A percentile compares a stretch with the other conserved stretches of the same genome.
Evolutionary conservation across 1,284 basidiomycete species (phyloP).

Genomic region (Neolentinus lepideus): DNA sequence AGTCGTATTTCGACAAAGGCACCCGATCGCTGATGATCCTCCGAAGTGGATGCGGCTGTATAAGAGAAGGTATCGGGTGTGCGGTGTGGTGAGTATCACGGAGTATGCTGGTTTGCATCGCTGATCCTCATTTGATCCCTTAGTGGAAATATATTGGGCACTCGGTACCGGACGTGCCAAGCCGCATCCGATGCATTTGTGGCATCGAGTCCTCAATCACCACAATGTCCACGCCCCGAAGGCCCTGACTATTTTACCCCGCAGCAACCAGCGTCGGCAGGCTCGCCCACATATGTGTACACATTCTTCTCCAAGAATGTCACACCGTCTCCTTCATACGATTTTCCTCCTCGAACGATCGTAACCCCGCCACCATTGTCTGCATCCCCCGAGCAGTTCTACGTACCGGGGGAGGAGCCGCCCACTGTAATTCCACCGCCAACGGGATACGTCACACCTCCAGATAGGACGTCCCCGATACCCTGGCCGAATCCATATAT

Average conservation of each 20-base stretch:
- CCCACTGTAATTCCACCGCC: neutral
- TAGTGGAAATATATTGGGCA: conserved; percentile 59
- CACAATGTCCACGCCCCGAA: conserved; percentile 27
- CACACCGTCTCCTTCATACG: conserved; percentile 24
- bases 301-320: conserved; percentile 41
- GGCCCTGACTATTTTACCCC: conserved; percentile 39
- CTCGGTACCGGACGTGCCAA: conserved; percentile 51
- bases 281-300: conserved; percentile 29
- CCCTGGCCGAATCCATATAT: neutral
- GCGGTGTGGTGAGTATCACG: conserved; percentile 42
- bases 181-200: conserved; percentile 45
- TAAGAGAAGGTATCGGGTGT: conserved; percentile 59
- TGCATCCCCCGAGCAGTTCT: neutral
- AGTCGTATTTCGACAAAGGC: conserved; percentile 44
- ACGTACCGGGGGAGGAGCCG: neutral
- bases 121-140: conserved; percentile 4
- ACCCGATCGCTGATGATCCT: conserved; percentile 40
- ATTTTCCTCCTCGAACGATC: conserved; percentile 12
- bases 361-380: neutral
- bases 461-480: neutral
- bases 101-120: conserved; percentile 4
- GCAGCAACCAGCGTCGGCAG: conserved; percentile 10
- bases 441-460: neutral
- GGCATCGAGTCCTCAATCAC: conserved; percentile 15
- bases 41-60: conserved; percentile 50